Conservation (phyloP, 163 green algal species). For the Chlorella variabilis region DNA sequence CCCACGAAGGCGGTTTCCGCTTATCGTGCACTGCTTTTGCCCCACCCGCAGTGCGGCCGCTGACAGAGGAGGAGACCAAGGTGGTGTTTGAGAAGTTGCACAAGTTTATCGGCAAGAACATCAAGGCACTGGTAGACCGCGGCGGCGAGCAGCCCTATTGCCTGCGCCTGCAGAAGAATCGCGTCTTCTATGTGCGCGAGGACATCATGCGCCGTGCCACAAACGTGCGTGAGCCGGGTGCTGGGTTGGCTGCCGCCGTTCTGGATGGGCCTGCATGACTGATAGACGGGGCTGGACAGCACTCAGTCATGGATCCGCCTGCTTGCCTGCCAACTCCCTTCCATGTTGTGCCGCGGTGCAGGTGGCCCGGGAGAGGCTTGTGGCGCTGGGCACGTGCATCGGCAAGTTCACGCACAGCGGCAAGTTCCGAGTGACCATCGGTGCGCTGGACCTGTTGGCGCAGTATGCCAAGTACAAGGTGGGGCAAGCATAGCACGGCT, state of each 20-base stretch:
- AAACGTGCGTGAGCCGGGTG: conserved; percentile 65
- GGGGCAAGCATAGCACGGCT: background rate
- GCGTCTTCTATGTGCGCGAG: conserved; percentile 97
- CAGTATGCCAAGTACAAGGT: conserved; percentile 97
- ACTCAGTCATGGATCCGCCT: too few relatives aligned
- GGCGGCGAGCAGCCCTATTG: conserved; percentile 80
- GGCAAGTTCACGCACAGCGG: conserved; percentile 97
- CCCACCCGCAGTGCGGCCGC: conserved; percentile 48
- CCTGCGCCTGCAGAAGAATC: conserved; percentile 93
- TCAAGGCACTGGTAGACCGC: conserved; percentile 91
- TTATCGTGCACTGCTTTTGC: too few relatives aligned
- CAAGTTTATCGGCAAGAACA: conserved; percentile 98
- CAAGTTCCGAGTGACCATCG: conserved; percentile 96
- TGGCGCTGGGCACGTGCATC: conserved; percentile 88
- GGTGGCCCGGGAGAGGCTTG: conserved; percentile 90
- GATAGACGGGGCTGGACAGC: too few relatives aligned
- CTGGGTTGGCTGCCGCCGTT: too few relatives aligned
- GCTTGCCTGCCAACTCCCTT: background rate
- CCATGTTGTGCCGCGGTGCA: too few relatives aligned
- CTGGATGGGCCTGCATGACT: too few relatives aligned
- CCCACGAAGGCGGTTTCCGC: too few relatives aligned
- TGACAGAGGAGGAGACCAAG: conserved; percentile 91
- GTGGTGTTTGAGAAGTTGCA: conserved; percentile 98
- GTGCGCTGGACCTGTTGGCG: conserved; percentile 89
- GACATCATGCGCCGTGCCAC: conserved; percentile 88